Percentiles rank a stretch among this genome's conserved stretches.
Conservation (phyloP, 2,329 filamentous ascomycete species). For the Alternaria burnsii region DNA sequence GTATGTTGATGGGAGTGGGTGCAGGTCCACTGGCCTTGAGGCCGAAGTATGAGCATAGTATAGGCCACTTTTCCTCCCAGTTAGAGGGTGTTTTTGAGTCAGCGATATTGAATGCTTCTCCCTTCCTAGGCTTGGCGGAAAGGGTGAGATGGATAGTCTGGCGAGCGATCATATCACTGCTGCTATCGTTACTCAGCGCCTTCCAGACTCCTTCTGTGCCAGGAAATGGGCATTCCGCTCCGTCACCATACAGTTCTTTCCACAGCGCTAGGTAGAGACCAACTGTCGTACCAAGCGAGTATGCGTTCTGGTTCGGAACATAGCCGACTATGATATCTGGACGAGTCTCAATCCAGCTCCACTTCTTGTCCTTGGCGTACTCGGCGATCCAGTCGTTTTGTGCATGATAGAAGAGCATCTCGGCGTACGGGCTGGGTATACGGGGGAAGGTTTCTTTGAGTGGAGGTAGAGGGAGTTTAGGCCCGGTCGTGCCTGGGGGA, state of each 20-base stretch:
- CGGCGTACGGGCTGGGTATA: conserved; percentile 40
- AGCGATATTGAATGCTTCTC: conserved; percentile 54
- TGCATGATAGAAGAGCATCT: conserved; percentile 54
- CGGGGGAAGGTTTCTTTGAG: conserved; percentile 20
- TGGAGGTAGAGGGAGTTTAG: conserved; percentile 10
- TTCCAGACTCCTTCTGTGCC: conserved; percentile 50
- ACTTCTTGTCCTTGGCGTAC: conserved; percentile 47
- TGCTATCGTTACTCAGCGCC: conserved; percentile 49
- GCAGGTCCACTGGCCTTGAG: conserved; percentile 50
- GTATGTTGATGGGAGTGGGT: conserved; percentile 30
- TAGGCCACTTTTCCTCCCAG: conserved; percentile 58
- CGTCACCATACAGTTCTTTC: conserved; percentile 50
- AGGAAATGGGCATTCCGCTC: conserved; percentile 51
- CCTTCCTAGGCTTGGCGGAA: conserved; percentile 46
- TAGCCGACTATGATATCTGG: conserved; percentile 56
- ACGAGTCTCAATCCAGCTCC: conserved; percentile 53
- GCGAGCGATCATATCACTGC: conserved; percentile 53
- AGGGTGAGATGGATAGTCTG: conserved; percentile 54
- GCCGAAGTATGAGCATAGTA: conserved; percentile 56
- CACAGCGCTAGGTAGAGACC: conserved; percentile 52
- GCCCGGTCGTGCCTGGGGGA: conserved; percentile 11
- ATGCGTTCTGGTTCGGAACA: conserved; percentile 53
- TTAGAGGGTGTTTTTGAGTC: conserved; percentile 48
- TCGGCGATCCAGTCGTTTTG: conserved; percentile 51
- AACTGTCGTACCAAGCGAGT: conserved; percentile 47